phyloP scores from a whole-genome alignment of 441 rosid genomes.

The Melastoma candidum region DNA sequence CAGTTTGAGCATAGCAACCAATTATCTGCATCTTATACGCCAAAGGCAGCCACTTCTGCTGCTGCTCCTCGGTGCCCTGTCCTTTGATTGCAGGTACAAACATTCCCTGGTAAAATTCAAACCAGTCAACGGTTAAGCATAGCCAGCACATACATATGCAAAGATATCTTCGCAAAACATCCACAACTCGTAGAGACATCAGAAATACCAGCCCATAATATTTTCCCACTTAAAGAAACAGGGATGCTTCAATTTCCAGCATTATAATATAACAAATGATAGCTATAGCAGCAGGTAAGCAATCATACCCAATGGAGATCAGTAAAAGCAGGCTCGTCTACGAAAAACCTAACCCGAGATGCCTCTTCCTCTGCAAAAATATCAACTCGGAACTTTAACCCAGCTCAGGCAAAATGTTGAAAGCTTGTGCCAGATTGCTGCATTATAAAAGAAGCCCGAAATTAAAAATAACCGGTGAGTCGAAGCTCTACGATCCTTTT shows the following conservation, averaged over 20 bases:
- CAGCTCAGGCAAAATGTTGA: not conserved
- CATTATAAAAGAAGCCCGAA: not conserved
- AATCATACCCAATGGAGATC: slow-evolving; percentile 87
- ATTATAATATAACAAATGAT: not conserved
- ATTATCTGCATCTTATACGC: slow-evolving; percentile 95
- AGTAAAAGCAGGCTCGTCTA: slow-evolving; percentile 74
- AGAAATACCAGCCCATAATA: too few relatives aligned
- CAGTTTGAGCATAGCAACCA: slow-evolving; percentile 99
- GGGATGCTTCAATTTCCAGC: too few relatives aligned
- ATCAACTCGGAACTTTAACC: not conserved
- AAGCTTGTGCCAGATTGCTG: not conserved
- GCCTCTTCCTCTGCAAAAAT: slow-evolving; percentile 79
- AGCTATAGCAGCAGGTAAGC: too few relatives aligned
- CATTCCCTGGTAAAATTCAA: slow-evolving; percentile 56
- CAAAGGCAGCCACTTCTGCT: slow-evolving; percentile 77
- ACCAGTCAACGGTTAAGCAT: not conserved
- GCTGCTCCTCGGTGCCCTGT: slow-evolving; percentile 93
- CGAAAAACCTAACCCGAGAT: slow-evolving; percentile 34
- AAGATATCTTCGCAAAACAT: too few relatives aligned
- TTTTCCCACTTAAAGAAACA: too few relatives aligned
- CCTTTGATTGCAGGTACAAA: slow-evolving; percentile 91
- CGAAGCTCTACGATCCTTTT: slow-evolving; percentile 73
- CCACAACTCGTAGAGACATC: too few relatives aligned
- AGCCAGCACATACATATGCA: too few relatives aligned
- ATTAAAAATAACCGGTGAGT: slow-evolving; percentile 42